Percentiles rank a stretch among this genome's conserved stretches.
These are phyloP conservation scores for Talaromyces nanjingensis DNA, from an alignment of 495 filamentous ascomycete species.

Conservation along the genomic window DNA sequence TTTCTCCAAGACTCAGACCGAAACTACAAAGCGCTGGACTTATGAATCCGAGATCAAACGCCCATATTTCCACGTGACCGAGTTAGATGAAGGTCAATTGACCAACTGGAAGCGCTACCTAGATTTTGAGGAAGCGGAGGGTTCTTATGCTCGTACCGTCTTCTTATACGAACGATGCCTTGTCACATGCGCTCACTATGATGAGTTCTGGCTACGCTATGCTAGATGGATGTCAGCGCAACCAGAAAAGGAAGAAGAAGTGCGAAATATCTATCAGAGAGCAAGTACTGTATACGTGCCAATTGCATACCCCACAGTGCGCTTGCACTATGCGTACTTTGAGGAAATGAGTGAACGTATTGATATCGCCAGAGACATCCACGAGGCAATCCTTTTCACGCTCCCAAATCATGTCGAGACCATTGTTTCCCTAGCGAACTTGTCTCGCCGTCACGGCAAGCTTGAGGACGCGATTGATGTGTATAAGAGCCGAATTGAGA, in stretches of 20 bases:
- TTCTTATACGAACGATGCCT: slow-evolving; percentile 93
- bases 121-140: slow-evolving; percentile 88
- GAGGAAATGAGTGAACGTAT: slow-evolving; percentile 76
- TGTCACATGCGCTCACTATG: slow-evolving; percentile 87
- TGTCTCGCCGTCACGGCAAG: slow-evolving; percentile 76
- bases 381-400: slow-evolving; percentile 65
- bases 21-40: slow-evolving; percentile 90
- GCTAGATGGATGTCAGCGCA: slow-evolving; percentile 94
- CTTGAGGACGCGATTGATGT: slow-evolving; percentile 82
- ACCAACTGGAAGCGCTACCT: slow-evolving; percentile 96
- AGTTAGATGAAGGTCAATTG: slow-evolving; percentile 78
- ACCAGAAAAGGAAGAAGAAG: slow-evolving; percentile 76
- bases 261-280: slow-evolving; percentile 87
- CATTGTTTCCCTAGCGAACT: slow-evolving; percentile 81
- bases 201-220: slow-evolving; percentile 97
- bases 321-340: slow-evolving; percentile 89
- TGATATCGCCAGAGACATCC: slow-evolving; percentile 75
- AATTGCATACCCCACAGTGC: slow-evolving; percentile 69
- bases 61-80: slow-evolving; percentile 94
- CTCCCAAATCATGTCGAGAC: slow-evolving; percentile 77
- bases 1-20: slow-evolving; percentile 75
- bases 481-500: slow-evolving; percentile 74
- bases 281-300: slow-evolving; percentile 79
- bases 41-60: slow-evolving; percentile 94
- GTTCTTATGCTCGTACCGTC: slow-evolving; percentile 63